Base-by-base conservation (phyloP, 2,329 filamentous ascomycete species). In the Catunica adiposa region DNA sequence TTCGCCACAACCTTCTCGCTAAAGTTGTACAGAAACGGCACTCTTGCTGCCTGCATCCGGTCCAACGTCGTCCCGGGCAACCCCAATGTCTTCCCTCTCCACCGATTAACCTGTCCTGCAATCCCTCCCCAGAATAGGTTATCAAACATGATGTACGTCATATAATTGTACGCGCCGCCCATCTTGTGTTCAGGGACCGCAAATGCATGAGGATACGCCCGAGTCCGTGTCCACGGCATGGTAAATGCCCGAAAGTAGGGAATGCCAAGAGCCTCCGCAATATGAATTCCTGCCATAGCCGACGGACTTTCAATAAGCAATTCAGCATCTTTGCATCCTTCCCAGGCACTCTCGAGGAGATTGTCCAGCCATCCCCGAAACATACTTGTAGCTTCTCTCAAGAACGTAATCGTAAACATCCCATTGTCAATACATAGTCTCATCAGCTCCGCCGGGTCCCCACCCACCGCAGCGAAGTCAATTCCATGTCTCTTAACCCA, bases 11-110 rank as follows among this genome's bases (percentile, higher is more conserved):
- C 92, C 9, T 81, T 85, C 0, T 89, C 88, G 56, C 87, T 94
- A 67, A 96, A 97, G 69, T 96, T 97, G 73, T 98, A 98, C 48
- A 98, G 69, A 68, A 98, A 98, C 0, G 92, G 92, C n/a, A 96
- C 88, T 66, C 94, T 94, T 71, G 96, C 95, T 1, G 86, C 83
- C 69, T 96, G 89, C 79, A 98, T 80, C 70, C 89, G 94, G 65
- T 92, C 86, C 46, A 95, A 72, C 57, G 73, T 87, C 1, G 92
- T 98, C 60, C 82, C 83, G 53, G 83, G 85, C 26, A 98, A 71
- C 0, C 81, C 79, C 3, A 98, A 76, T 23, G 83, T 78, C 61
- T 82, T 84, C 66, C 87, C 88, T 60, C 92, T 81, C 92, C 92
- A 98, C 55, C 81, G 77, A 68, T 98, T 98, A 65, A 98, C 79